Conservation (phyloP, 305 asterid genomes). For the Fraxinus angustifolia region DNA sequence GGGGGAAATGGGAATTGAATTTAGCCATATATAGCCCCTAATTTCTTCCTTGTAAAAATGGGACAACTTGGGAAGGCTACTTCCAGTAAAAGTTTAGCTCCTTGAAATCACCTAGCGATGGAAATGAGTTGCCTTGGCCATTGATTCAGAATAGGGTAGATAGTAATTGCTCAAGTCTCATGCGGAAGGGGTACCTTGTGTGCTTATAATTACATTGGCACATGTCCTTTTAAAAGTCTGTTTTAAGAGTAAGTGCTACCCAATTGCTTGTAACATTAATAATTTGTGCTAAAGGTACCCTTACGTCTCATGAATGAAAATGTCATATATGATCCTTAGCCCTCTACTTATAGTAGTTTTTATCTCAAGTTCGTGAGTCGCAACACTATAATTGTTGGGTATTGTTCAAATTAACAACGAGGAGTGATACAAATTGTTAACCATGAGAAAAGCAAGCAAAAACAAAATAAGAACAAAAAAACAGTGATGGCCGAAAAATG, state of each 20-base stretch:
- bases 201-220: neutral
- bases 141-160: neutral
- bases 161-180: neutral
- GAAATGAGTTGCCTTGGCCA: neutral
- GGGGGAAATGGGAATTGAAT: neutral
- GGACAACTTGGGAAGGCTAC: neutral
- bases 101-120: neutral
- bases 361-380: neutral
- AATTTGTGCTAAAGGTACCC: neutral
- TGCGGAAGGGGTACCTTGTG: neutral
- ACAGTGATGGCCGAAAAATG: too few relatives aligned
- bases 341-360: neutral
- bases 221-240: neutral
- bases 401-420: too few relatives aligned
- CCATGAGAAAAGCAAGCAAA: neutral
- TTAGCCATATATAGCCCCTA: neutral
- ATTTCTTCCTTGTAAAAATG: neutral
- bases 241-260: neutral
- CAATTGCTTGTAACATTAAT: neutral
- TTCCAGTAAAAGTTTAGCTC: neutral
- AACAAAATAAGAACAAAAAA: too few relatives aligned
- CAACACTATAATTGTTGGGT: neutral
- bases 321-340: neutral
- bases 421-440: neutral
- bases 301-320: neutral